Evolutionary conservation across 805 yeast genomes (phyloP).

Genomic region (Maudiozyma bulderi): DNA sequence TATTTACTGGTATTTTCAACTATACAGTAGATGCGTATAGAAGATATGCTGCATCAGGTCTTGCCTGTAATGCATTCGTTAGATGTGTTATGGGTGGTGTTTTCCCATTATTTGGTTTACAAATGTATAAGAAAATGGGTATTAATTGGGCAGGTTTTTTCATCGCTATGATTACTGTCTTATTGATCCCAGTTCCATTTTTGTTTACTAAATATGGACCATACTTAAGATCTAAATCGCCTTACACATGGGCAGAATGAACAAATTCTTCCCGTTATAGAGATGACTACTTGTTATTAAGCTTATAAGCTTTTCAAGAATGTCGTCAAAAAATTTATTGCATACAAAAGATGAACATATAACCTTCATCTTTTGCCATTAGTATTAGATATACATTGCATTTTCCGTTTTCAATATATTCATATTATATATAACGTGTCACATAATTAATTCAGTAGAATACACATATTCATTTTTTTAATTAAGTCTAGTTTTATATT

Average conservation of each 20-base stretch:
- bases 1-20: conserved; percentile 56
- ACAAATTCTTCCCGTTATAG: neutral
- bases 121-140: conserved; percentile 47
- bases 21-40: conserved; percentile 59
- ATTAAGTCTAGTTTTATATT: neutral
- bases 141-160: conserved; percentile 50
- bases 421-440: neutral
- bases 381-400: conserved; percentile 1
- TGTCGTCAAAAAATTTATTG: too few relatives aligned
- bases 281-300: too few relatives aligned
- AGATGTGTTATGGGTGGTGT: conserved; percentile 47
- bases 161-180: conserved; percentile 40
- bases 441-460: neutral
- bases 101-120: conserved; percentile 49
- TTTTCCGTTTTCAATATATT: neutral
- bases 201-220: conserved; percentile 43
- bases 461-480: neutral
- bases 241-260: conserved; percentile 35
- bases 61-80: conserved; percentile 43
- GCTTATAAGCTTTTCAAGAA: neutral
- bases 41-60: conserved; percentile 42
- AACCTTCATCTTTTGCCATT: neutral
- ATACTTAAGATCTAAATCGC: conserved; percentile 34
- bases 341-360: too few relatives aligned
- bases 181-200: conserved; percentile 47